phyloP scores from a whole-genome alignment of 495 filamentous ascomycete genomes.

The Penicillium arizonense region DNA sequence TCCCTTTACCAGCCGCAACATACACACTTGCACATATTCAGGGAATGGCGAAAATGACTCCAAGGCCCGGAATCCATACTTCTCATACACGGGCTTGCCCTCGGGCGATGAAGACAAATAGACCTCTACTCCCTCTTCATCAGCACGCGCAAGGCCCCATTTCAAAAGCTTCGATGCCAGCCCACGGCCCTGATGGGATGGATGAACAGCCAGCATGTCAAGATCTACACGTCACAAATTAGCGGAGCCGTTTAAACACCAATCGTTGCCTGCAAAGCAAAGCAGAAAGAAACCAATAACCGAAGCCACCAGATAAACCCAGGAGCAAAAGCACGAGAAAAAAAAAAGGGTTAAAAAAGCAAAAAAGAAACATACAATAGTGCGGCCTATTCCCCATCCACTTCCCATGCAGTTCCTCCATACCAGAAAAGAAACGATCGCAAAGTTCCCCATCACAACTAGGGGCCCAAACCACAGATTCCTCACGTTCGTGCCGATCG shows the following conservation, averaged over 20 bases:
- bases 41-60: slow-evolving; percentile 16
- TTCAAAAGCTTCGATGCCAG: slow-evolving; percentile 35
- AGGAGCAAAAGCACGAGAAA: not conserved
- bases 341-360: not conserved
- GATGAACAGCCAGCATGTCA: slow-evolving; percentile 34
- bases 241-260: not conserved
- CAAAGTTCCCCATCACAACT: slow-evolving; percentile 19
- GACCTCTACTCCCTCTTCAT: slow-evolving; percentile 35
- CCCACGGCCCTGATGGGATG: slow-evolving; percentile 38
- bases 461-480: slow-evolving; percentile 12
- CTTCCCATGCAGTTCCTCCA: slow-evolving; percentile 14
- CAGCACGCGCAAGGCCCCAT: slow-evolving; percentile 42
- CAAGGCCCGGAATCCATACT: slow-evolving; percentile 27
- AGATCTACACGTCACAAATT: slow-evolving; percentile 22
- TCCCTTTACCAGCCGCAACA: slow-evolving; percentile 15
- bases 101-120: slow-evolving; percentile 33
- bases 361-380: slow-evolving; percentile 25
- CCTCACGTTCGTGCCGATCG: slow-evolving; percentile 8
- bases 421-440: slow-evolving; percentile 22
- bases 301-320: not conserved
- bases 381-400: slow-evolving; percentile 24
- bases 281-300: too few species aligned
- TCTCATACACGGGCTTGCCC: slow-evolving; percentile 33
- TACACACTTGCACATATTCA: slow-evolving; percentile 17
- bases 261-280: not conserved